Evolutionary conservation across 495 filamentous ascomycete species (phyloP), one percentile per base, ranked within the genome.

Genomic region (Xylaria sp.): DNA sequence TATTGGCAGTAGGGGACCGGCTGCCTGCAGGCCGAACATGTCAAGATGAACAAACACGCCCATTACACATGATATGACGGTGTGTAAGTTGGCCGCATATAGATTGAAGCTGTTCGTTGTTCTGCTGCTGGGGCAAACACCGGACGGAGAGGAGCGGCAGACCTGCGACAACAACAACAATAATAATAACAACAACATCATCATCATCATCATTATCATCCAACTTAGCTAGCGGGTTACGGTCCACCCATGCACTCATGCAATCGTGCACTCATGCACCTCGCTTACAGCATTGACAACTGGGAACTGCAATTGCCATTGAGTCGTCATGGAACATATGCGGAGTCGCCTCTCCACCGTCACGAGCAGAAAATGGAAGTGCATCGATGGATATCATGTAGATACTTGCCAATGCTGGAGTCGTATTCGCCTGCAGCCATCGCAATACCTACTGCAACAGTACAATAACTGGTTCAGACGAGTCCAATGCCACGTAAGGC

Each of bases 391-490:
- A 59, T 52, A 21, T 24, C 11, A 37, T 35, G 43, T 41, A 53
- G 63, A 40, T 40, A 40, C n/a, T 26, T 40, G 53, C 62, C 44
- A 52, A 35, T 50, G n/a, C 24, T 37, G 44, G 21, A 29, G 46
- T 41, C 63, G 46, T 21, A 66, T 26, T 31, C 12, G 63, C 33
- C 63, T 66, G 63, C 46, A 37, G n/a, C 24, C 12, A 24, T 50
- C 26, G 14, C 62, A 37, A 65, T n/a, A n/a, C n/a, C n/a, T 65
- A 52, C 62, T 48, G 62, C 44, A 37, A 65, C 62, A 37, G n/a
- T 50, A 37, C 31, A 29, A 21, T 37, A 50, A 52, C 26, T 55
- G 17, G 15, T 37, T 59, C 62, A 52, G 44, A 52, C 37, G 44
- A 35, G 62, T 19, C 43, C 5, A 65, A 21, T 44, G 26, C 21